phyloP scores from a whole-genome alignment of 805 yeast genomes.

The Wickerhamomyces subpelliculosus region DNA sequence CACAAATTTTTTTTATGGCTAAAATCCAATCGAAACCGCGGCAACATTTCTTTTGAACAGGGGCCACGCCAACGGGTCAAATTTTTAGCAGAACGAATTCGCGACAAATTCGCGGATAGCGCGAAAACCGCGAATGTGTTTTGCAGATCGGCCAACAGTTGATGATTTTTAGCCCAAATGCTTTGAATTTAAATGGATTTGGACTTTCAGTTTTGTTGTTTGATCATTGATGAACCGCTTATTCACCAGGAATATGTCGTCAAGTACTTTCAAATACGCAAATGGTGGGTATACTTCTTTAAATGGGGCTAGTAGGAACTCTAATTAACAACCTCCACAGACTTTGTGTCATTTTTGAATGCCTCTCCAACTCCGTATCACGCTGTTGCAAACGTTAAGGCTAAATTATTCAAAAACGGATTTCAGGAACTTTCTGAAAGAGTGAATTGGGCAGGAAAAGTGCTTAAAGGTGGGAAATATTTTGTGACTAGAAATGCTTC shows the following conservation, averaged over 20 bases:
- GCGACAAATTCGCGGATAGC: too few relatives aligned
- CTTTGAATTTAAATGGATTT: too few relatives aligned
- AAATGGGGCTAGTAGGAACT: background rate
- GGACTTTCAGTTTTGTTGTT: too few relatives aligned
- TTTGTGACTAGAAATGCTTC: slow-evolving; percentile 87
- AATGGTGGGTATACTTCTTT: slow-evolving; percentile 10
- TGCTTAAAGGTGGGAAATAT: slow-evolving; percentile 57
- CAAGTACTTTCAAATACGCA: slow-evolving; percentile 13
- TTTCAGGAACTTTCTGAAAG: slow-evolving; percentile 71
- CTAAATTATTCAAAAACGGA: slow-evolving; percentile 51
- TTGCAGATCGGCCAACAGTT: too few relatives aligned
- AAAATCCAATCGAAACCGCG: too few relatives aligned
- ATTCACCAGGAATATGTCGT: background rate
- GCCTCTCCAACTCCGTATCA: slow-evolving; percentile 92
- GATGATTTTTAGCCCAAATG: too few relatives aligned
- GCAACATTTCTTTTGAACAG: too few relatives aligned
- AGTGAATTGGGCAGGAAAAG: slow-evolving; percentile 53
- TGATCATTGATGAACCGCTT: too few relatives aligned
- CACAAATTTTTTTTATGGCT: too few relatives aligned
- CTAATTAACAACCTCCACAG: slow-evolving; percentile 21
- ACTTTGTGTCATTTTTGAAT: slow-evolving; percentile 73
- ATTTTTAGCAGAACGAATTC: too few relatives aligned
- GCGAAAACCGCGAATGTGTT: too few relatives aligned
- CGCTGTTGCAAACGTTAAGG: slow-evolving; percentile 65
- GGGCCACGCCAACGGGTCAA: too few relatives aligned